Percentiles rank a stretch among this genome's conserved stretches.
These are phyloP conservation scores for Pelargonium cotyledonis DNA, from an alignment of 441 rosid genomes.

Conservation along the genomic window DNA sequence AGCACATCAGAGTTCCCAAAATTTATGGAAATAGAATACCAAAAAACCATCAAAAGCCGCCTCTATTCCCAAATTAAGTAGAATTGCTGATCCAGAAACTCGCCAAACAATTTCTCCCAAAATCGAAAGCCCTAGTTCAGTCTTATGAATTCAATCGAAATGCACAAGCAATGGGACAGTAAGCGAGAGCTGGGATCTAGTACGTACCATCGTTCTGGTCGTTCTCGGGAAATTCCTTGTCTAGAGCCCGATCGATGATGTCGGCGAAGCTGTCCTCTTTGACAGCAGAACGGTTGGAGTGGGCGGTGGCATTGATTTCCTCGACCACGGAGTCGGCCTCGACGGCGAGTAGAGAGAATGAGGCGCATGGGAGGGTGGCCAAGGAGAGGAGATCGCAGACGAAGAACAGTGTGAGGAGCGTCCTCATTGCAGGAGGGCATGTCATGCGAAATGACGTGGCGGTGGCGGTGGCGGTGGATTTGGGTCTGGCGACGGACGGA, in stretches of 20 bases:
- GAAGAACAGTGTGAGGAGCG: slow-evolving; percentile 26
- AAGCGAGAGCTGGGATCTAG: slow-evolving; percentile 49
- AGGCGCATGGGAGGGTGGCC: slow-evolving; percentile 13
- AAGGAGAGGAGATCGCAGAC: slow-evolving; percentile 35
- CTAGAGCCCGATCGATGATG: slow-evolving; percentile 89
- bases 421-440: slow-evolving; percentile 31
- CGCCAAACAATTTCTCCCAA: neutral
- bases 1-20: neutral
- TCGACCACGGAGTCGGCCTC: slow-evolving; percentile 28
- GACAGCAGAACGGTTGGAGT: slow-evolving; percentile 37
- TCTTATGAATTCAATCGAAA: neutral
- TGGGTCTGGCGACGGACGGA: no score
- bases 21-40: neutral
- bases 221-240: slow-evolving; percentile 87
- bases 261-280: slow-evolving; percentile 77
- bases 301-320: slow-evolving; percentile 57
- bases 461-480: slow-evolving; percentile 19
- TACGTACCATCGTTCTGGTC: slow-evolving; percentile 68
- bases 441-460: neutral
- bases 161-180: slow-evolving; percentile 18
- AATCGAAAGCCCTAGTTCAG: slow-evolving; percentile 25
- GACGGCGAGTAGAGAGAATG: slow-evolving; percentile 21
- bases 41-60: neutral
- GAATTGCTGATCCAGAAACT: slow-evolving; percentile 20
- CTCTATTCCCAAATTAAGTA: neutral